Percentiles rank a stretch among this genome's conserved stretches.
Conservation (phyloP, 2,329 filamentous ascomycete genomes). For the Chalaropsis ovoidea region DNA sequence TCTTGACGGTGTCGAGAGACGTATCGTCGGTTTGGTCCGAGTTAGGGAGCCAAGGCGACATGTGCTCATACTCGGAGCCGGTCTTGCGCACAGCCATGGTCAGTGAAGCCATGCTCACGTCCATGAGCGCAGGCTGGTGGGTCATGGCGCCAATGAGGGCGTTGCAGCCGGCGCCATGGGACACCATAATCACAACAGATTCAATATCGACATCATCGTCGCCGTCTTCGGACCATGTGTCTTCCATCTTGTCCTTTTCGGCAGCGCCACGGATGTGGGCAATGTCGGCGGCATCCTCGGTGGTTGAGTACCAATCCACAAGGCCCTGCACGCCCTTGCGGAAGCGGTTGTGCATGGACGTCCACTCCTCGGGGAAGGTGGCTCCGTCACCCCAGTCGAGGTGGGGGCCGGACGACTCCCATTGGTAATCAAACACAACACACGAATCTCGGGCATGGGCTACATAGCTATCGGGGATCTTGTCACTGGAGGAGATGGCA, state of each 20-base stretch:
- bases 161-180: conserved; percentile 93
- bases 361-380: conserved; percentile 87
- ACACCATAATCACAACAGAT: conserved; percentile 75
- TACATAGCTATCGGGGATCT: conserved; percentile 80
- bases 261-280: conserved; percentile 34
- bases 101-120: conserved; percentile 80
- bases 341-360: conserved; percentile 85
- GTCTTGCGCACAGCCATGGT: conserved; percentile 69
- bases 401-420: conserved; percentile 78
- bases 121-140: conserved; percentile 79
- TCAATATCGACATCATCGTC: conserved; percentile 57
- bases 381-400: conserved; percentile 82
- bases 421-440: conserved; percentile 79
- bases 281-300: conserved; percentile 43
- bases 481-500: conserved; percentile 66
- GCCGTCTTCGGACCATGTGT: conserved; percentile 33
- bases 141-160: conserved; percentile 86
- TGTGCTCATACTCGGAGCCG: conserved; percentile 33
- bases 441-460: conserved; percentile 83
- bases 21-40: conserved; percentile 27
- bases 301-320: conserved; percentile 68
- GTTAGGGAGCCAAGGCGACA: conserved; percentile 28
- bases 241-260: conserved; percentile 30
- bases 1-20: conserved; percentile 23
- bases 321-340: conserved; percentile 66